Evolutionary conservation across 768 basidiomycete genomes (phyloP).

Genomic region (Mycena galericulata): DNA sequence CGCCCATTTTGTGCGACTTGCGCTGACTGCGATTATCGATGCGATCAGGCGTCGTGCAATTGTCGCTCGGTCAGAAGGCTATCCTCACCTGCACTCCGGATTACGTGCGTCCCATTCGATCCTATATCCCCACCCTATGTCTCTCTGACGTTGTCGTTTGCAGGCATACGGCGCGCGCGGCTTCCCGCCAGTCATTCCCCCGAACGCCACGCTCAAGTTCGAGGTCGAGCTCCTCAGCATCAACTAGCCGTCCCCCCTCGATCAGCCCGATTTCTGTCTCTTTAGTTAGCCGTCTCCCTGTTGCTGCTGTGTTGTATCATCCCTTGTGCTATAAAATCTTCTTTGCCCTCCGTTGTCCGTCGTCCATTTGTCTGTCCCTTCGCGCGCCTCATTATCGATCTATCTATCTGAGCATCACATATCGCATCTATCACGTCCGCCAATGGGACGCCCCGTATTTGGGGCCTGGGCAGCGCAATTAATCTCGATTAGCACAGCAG

Average conservation of each 20-base stretch:
- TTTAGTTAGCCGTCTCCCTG: background rate
- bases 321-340: constrained; percentile 22
- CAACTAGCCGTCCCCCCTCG: constrained; percentile 45
- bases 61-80: constrained; percentile 84
- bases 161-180: constrained; percentile 83
- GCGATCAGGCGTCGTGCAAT: constrained; percentile 74
- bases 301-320: constrained; percentile 24
- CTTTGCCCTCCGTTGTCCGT: background rate
- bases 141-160: constrained; percentile 15
- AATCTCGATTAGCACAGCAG: background rate
- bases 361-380: background rate
- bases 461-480: no score
- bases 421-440: background rate
- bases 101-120: constrained; percentile 64
- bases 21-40: constrained; percentile 39
- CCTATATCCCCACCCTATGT: constrained; percentile 10
- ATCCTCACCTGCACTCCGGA: constrained; percentile 76
- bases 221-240: constrained; percentile 88
- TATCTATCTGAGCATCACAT: no score
- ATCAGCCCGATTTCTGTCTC: background rate
- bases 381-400: background rate
- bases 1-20: background rate
- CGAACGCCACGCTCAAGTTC: constrained; percentile 80
- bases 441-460: constrained; percentile 14
- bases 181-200: constrained; percentile 83